Conservation (phyloP, 768 basidiomycete species). For the Russula griseocarnosa region DNA sequence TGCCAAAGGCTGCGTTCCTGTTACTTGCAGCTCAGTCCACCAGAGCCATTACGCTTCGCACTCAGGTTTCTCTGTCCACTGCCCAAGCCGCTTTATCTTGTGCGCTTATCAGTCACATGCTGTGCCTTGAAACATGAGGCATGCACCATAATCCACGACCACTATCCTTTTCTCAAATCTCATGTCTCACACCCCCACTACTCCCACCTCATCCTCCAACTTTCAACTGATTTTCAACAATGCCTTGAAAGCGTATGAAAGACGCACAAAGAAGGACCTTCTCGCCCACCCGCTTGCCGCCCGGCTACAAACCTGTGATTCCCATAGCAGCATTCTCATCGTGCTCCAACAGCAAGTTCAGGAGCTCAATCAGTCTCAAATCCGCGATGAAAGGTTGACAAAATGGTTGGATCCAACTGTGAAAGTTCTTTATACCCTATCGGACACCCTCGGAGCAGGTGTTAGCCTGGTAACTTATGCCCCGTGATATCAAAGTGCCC, state of each 20-base stretch:
- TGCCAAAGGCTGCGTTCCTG: too few relatives aligned
- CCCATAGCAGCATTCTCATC: not conserved
- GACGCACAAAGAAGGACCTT: not conserved
- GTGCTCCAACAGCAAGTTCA: not conserved
- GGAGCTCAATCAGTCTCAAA: not conserved
- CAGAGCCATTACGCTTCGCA: too few relatives aligned
- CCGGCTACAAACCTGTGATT: not conserved
- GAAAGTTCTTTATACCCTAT: not conserved
- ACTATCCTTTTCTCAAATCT: too few relatives aligned
- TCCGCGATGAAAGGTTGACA: not conserved
- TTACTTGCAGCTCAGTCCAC: too few relatives aligned
- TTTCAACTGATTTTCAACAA: not conserved
- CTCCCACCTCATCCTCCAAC: not conserved
- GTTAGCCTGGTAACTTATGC: constrained; percentile 1
- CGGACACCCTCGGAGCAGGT: not conserved
- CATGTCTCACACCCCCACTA: not conserved
- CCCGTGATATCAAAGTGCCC: too few relatives aligned
- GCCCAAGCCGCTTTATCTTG: too few relatives aligned
- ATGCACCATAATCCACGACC: too few relatives aligned
- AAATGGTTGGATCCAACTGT: not conserved
- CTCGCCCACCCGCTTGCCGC: not conserved
- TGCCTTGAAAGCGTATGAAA: not conserved
- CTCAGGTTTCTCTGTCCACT: too few relatives aligned
- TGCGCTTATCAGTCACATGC: too few relatives aligned
- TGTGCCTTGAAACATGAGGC: too few relatives aligned